Percentiles rank a stretch among this genome's conserved stretches.
Evolutionary conservation across 169 alveolate species (phyloP).

Genomic region (Cryptosporidium ryanae): DNA sequence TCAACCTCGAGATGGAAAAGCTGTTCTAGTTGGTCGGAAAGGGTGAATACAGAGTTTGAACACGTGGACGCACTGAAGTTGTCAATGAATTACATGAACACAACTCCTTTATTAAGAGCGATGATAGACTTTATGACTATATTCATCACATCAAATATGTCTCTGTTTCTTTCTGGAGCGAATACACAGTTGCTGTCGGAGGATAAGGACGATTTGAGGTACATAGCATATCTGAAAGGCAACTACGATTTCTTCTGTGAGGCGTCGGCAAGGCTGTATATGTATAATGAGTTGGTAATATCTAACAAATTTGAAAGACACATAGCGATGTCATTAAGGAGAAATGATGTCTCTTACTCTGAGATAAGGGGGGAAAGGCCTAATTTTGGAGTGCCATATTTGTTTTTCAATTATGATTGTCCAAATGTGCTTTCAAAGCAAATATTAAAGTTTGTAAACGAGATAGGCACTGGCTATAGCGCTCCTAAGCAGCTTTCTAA

Average conservation of each 20-base stretch:
- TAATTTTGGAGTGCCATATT: conserved; percentile 42
- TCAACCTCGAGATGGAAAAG: conserved; percentile 44
- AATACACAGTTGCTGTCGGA: conserved; percentile 13
- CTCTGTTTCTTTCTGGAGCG: conserved; percentile 44
- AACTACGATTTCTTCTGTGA: conserved; percentile 31
- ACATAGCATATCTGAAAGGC: conserved; percentile 5
- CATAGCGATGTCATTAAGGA: background rate
- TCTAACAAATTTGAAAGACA: no score
- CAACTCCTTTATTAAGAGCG: conserved; percentile 51
- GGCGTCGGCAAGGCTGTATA: conserved; percentile 17
- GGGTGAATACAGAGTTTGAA: background rate
- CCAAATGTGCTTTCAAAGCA: conserved; percentile 32
- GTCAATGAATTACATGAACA: background rate
- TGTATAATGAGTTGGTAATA: background rate
- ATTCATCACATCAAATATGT: conserved; percentile 24
- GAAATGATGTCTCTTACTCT: conserved; percentile 23
- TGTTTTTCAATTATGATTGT: conserved; percentile 46
- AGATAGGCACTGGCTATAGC: background rate
- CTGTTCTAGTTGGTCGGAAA: conserved; percentile 22
- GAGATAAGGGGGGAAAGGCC: conserved; percentile 34
- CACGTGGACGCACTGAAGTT: background rate
- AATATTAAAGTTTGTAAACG: background rate
- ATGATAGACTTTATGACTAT: conserved; percentile 43
- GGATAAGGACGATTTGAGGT: conserved; percentile 21
- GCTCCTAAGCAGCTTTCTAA: conserved; percentile 14